Evolutionary conservation across 371 early-diverging fungal genomes (phyloP).

Genomic region (Thermomucor indicae-seudaticae): DNA sequence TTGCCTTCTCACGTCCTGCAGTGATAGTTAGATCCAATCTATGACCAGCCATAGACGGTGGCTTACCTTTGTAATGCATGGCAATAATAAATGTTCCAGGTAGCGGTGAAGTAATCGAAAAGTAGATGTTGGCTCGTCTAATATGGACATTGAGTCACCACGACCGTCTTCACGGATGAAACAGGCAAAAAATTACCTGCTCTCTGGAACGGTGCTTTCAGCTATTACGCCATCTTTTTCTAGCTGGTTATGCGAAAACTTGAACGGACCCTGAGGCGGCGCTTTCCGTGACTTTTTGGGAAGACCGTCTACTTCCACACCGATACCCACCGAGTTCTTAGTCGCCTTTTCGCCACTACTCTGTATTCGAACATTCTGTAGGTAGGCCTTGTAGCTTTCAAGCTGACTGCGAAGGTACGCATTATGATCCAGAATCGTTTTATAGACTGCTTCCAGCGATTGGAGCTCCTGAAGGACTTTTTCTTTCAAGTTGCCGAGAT

Average conservation of each 20-base stretch:
- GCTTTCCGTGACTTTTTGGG: slow-evolving; percentile 27
- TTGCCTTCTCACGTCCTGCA: slow-evolving; percentile 81
- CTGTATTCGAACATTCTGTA: slow-evolving; percentile 91
- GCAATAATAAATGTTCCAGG: slow-evolving; percentile 89
- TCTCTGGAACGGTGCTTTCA: slow-evolving; percentile 89
- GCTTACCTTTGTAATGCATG: slow-evolving; percentile 77
- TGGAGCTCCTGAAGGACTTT: slow-evolving; percentile 77
- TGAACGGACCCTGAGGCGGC: slow-evolving; percentile 58
- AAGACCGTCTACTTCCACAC: slow-evolving; percentile 41
- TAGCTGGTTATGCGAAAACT: slow-evolving; percentile 79
- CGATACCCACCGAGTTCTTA: slow-evolving; percentile 42
- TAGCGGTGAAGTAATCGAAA: slow-evolving; percentile 82
- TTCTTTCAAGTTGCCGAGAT: slow-evolving; percentile 86
- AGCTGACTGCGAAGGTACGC: slow-evolving; percentile 85
- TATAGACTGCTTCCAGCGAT: slow-evolving; percentile 80
- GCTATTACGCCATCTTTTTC: slow-evolving; percentile 92
- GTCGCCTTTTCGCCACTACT: slow-evolving; percentile 50
- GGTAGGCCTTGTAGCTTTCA: slow-evolving; percentile 91
- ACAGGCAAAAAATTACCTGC: slow-evolving; percentile 35
- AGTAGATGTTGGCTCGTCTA: slow-evolving; percentile 81
- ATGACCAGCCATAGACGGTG: neutral
- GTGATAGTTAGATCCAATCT: too few species aligned
- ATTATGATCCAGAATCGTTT: slow-evolving; percentile 93
- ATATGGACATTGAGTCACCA: too few species aligned
- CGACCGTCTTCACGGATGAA: too few species aligned